These are phyloP conservation scores for Psilocybe cyanescens DNA, from an alignment of 768 basidiomycete species.

Conservation along the genomic window DNA sequence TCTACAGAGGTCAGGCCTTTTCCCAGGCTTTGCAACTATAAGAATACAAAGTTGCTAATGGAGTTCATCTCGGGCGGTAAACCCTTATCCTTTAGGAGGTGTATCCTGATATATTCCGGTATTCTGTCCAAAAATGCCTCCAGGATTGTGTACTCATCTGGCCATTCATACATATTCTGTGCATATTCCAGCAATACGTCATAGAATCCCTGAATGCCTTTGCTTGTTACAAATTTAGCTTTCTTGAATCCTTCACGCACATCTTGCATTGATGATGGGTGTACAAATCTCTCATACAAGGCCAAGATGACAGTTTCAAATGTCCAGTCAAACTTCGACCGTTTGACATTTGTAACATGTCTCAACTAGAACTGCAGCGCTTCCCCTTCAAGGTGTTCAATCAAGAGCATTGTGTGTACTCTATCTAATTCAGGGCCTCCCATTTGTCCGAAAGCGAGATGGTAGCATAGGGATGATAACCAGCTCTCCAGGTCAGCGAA, in stretches of 20 bases:
- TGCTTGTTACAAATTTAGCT: not conserved
- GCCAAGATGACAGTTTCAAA: not conserved
- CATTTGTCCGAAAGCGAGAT: not conserved
- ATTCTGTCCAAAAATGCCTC: not conserved
- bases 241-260: not conserved
- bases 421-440: not conserved
- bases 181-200: not conserved
- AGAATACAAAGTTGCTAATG: constrained; percentile 8
- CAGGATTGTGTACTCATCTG: not conserved
- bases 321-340: not conserved
- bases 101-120: constrained; percentile 3
- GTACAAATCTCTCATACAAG: not conserved
- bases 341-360: not conserved
- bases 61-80: constrained; percentile 13
- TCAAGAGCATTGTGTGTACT: not conserved
- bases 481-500: constrained; percentile 1
- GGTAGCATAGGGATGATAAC: not conserved
- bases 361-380: not conserved
- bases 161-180: not conserved
- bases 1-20: no score
- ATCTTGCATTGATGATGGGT: constrained; percentile 4
- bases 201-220: constrained; percentile 3
- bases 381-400: not conserved
- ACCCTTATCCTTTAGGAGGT: not conserved
- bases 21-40: not conserved